Base-by-base conservation (phyloP, 805 yeast species). In the Candida silvicultrix region DNA sequence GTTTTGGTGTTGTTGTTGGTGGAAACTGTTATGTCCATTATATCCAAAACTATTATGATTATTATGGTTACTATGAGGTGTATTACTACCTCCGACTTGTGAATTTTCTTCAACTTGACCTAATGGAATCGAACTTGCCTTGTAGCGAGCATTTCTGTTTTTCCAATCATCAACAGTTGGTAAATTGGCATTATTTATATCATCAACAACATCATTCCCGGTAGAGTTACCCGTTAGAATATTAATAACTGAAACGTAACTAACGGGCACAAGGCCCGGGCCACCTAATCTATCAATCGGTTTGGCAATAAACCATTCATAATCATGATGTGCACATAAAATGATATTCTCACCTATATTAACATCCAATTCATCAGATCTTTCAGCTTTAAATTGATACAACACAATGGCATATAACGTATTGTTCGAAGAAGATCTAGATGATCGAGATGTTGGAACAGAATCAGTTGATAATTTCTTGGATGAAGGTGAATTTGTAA, bases 151-250 rank as follows among this genome's bases (percentile, higher is more conserved):
- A 25, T 94, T 89, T 53, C 80, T 80, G 45, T 77, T 78, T 66
- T 94, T 94, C 99, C 99, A 94, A 61, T 89, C 94, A 52, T 89
- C 96, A 16, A 94, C 96, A 0, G 90, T 81, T 15, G 99, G 99
- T 51, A 94, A 75, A 44, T 79, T 78, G 39, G 86, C 89, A 28
- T 70, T 67, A 43, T 72, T 68, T 38, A 94, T 83, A 40, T 82
- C 84, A 37, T 73, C 80, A 53, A 64, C 57, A 35, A 80, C 74
- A 43, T 78, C 70, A 54, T 80, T 71, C 23, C 73, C 75, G 42
- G 85, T 71, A 45, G 84, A 72, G 55, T 73, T 69, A 45, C 84
- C 78, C 1, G 87, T 73, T 21, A 80, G 70, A 48, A 89, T 75
- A 63, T 94, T 96, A 37, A 92, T 80, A 34, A 92, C 76, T 59